A percentile compares a stretch with the other conserved stretches of the same genome.
Conservation (phyloP, 2,329 filamentous ascomycete species). For the Coniella lustricola region DNA sequence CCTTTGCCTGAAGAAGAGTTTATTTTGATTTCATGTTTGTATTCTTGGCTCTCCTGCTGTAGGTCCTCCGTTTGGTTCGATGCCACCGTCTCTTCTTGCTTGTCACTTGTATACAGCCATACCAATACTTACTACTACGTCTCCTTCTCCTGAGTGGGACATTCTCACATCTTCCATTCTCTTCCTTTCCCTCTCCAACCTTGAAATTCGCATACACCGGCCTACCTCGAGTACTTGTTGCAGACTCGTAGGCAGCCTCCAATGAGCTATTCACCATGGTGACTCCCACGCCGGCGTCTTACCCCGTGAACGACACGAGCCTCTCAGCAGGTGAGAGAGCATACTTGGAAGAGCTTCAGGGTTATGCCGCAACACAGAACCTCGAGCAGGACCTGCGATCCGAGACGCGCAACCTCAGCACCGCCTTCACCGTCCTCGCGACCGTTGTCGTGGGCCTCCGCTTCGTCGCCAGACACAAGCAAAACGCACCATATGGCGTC, state of each 20-base stretch:
- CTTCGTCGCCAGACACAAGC: slow-evolving; percentile 1
- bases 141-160: too few species aligned
- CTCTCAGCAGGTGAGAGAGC: slow-evolving; percentile 6
- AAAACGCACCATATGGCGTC: slow-evolving; percentile 3
- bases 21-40: too few species aligned
- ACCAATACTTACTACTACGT: too few species aligned
- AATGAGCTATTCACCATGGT: background rate
- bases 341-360: slow-evolving; percentile 2
- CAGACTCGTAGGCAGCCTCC: background rate
- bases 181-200: too few species aligned
- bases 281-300: background rate
- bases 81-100: too few species aligned
- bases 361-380: background rate
- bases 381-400: slow-evolving; percentile 3
- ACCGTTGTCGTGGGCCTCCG: slow-evolving; percentile 1
- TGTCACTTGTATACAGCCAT: too few species aligned
- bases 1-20: too few species aligned
- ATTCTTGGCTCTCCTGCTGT: too few species aligned
- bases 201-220: too few species aligned
- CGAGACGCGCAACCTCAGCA: slow-evolving; percentile 19
- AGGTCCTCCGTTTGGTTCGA: too few species aligned
- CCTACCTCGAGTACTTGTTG: too few species aligned
- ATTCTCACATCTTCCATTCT: too few species aligned
- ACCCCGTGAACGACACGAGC: slow-evolving; percentile 9
- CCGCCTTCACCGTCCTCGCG: slow-evolving; percentile 19